These are phyloP conservation scores for Asclepias syriaca DNA, from an alignment of 257 asterid species.

Conservation along the genomic window DNA sequence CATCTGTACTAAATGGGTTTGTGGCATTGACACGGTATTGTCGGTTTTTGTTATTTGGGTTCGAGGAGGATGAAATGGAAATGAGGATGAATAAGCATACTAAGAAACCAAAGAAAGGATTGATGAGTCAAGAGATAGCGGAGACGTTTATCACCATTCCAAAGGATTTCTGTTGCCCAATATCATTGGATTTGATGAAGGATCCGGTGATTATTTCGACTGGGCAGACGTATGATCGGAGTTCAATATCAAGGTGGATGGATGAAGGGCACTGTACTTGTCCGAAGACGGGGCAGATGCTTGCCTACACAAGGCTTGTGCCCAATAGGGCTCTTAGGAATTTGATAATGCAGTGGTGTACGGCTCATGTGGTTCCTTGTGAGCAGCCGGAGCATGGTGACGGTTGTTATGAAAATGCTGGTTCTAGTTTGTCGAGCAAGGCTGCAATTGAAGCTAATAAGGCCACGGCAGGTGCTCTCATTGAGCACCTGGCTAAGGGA, in stretches of 20 bases:
- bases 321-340: conserved; percentile 70
- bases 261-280: conserved; percentile 85
- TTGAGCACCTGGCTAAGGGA: conserved; percentile 62
- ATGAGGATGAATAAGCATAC: conserved; percentile 43
- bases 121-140: conserved; percentile 56
- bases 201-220: conserved; percentile 87
- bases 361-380: conserved; percentile 55
- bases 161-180: conserved; percentile 83
- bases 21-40: conserved; percentile 69
- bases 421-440: conserved; percentile 42
- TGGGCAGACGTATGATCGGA: conserved; percentile 90
- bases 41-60: conserved; percentile 72
- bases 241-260: conserved; percentile 72
- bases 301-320: conserved; percentile 52
- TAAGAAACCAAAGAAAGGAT: conserved; percentile 41
- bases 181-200: conserved; percentile 76
- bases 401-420: conserved; percentile 28
- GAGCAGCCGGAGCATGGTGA: conserved; percentile 57
- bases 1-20: conserved; percentile 58
- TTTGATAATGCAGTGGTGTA: conserved; percentile 74
- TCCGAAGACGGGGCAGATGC: conserved; percentile 85
- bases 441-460: conserved; percentile 69
- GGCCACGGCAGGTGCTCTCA: conserved; percentile 57
- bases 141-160: conserved; percentile 65
- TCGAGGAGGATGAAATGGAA: conserved; percentile 69